A percentile compares a stretch with the other conserved stretches of the same genome.
Conservation (phyloP, 257 asterid genomes). For the Knoxia roxburghii region DNA sequence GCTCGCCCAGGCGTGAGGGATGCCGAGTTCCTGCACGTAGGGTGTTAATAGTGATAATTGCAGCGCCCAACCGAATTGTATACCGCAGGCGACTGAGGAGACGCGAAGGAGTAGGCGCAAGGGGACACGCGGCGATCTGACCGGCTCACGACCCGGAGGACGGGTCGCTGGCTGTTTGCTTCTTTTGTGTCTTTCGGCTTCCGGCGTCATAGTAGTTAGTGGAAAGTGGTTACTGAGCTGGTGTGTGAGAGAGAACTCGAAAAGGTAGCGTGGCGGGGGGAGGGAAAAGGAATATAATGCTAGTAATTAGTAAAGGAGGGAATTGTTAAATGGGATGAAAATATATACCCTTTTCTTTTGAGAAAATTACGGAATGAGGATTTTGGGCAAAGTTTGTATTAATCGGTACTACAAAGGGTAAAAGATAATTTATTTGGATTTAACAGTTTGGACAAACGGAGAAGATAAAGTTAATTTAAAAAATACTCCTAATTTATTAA, state of each 20-base stretch:
- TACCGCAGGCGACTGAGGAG: conserved; percentile 81
- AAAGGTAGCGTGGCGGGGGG: conserved; percentile 5
- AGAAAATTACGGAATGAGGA: background rate
- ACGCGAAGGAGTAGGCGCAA: conserved; percentile 60
- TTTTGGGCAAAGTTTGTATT: background rate
- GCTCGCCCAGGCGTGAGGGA: conserved; percentile 85
- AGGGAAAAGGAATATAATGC: background rate
- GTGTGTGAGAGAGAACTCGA: background rate
- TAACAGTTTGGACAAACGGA: too few species aligned
- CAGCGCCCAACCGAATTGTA: conserved; percentile 97
- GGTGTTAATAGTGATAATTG: conserved; percentile 72
- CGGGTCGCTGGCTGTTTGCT: conserved; percentile 12
- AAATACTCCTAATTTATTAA: too few species aligned
- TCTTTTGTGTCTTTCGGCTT: conserved; percentile 23
- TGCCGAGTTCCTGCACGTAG: conserved; percentile 81
- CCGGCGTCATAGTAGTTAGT: conserved; percentile 20
- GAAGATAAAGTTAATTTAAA: too few species aligned
- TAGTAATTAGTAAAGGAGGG: too few species aligned
- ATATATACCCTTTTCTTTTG: background rate
- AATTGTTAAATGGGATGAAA: background rate
- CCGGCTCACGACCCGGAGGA: conserved; percentile 23
- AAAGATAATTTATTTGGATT: background rate
- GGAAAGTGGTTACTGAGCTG: background rate
- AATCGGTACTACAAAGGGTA: background rate
- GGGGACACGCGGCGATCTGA: conserved; percentile 25